A percentile compares a stretch with the other conserved stretches of the same genome.
Conservation (phyloP, 257 asterid species). For the Haberlea rhodopensis region DNA sequence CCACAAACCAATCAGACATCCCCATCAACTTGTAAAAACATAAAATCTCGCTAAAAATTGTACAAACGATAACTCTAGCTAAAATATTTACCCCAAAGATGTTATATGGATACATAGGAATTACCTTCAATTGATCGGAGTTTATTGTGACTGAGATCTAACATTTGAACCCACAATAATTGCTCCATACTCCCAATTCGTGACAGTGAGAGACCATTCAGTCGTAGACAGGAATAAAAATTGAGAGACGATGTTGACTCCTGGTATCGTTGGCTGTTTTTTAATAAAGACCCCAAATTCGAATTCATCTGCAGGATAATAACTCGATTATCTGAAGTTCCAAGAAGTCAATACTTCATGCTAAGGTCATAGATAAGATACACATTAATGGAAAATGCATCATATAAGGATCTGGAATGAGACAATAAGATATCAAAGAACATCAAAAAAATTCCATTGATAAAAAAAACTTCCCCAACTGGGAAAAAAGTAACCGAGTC, state of each 20-base stretch:
- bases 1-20: not conserved
- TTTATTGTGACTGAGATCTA: conserved; percentile 86
- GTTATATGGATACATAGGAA: not conserved
- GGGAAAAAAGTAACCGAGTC: not conserved
- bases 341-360: conserved; percentile 2
- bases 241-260: conserved; percentile 42
- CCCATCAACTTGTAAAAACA: not conserved
- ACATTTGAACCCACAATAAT: conserved; percentile 88
- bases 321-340: conserved; percentile 16
- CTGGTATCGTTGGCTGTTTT: conserved; percentile 44
- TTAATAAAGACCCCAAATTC: conserved; percentile 47
- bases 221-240: conserved; percentile 40
- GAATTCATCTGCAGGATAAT: conserved; percentile 52
- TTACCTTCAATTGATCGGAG: conserved; percentile 86
- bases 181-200: conserved; percentile 64
- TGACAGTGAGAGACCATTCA: conserved; percentile 70
- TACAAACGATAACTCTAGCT: conserved; percentile 6
- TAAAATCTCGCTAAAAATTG: conserved; percentile 2
- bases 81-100: conserved; percentile 3
- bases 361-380: not conserved
- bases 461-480: not conserved
- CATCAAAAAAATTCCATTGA: not conserved
- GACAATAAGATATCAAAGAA: not conserved
- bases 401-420: not conserved
- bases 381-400: not conserved